phyloP scores from a whole-genome alignment of 2,329 filamentous ascomycete species.

The Zarea fungicola region DNA sequence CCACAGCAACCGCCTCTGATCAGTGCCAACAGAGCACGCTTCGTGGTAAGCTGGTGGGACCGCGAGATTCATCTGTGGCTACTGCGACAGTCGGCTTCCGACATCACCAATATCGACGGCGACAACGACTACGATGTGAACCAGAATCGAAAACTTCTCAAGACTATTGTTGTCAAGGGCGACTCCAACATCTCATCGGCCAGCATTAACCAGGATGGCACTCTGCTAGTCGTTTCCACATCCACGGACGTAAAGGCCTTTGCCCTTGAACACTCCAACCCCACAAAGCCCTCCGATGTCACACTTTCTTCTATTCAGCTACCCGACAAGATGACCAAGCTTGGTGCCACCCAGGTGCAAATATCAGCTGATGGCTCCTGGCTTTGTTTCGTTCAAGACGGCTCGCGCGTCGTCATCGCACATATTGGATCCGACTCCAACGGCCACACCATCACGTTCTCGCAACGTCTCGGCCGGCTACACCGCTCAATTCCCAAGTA shows the following conservation, averaged over 20 bases:
- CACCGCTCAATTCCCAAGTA: slow-evolving; percentile 50
- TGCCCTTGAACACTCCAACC: slow-evolving; percentile 50
- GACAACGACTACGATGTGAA: slow-evolving; percentile 38
- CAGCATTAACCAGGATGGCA: slow-evolving; percentile 65
- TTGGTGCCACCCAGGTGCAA: slow-evolving; percentile 64
- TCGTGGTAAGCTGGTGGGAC: slow-evolving; percentile 91
- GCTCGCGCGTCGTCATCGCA: slow-evolving; percentile 51
- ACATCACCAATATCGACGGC: slow-evolving; percentile 37
- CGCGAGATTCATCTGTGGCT: slow-evolving; percentile 81
- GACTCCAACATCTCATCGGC: slow-evolving; percentile 80
- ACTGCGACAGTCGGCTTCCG: slow-evolving; percentile 40
- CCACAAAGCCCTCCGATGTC: slow-evolving; percentile 52
- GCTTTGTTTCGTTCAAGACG: slow-evolving; percentile 60
- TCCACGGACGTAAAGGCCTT: slow-evolving; percentile 72
- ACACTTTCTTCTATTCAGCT: slow-evolving; percentile 66
- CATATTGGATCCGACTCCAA: slow-evolving; percentile 20
- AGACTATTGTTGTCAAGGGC: slow-evolving; percentile 62
- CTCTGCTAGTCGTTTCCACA: slow-evolving; percentile 71
- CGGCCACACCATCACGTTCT: slow-evolving; percentile 26
- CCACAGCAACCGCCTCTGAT: slow-evolving; percentile 71
- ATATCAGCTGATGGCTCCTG: slow-evolving; percentile 67
- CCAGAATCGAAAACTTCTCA: slow-evolving; percentile 60
- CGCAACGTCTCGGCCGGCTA: slow-evolving; percentile 48
- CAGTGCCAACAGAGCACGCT: slow-evolving; percentile 66
- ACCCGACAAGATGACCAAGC: slow-evolving; percentile 48